Conservation (phyloP, 257 asterid genomes). For the Solanum microdontum region DNA sequence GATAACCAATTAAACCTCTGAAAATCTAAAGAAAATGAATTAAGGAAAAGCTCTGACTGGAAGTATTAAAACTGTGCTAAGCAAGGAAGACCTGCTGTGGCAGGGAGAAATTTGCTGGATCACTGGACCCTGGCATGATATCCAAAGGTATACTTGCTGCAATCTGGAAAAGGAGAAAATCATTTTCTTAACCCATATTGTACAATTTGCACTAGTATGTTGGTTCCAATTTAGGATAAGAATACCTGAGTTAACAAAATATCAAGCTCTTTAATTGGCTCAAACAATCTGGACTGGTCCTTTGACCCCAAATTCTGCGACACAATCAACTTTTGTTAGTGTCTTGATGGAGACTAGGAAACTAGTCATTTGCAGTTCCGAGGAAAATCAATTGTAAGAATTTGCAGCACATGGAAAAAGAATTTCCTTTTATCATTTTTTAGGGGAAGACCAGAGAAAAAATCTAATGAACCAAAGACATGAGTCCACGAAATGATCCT, state of each 20-base stretch:
- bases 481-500: not conserved
- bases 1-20: not conserved
- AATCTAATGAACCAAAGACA: not conserved
- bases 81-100: constrained; percentile 71
- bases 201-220: constrained; percentile 1
- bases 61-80: not conserved
- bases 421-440: not conserved
- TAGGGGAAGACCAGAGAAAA: not conserved
- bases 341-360: not conserved
- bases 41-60: not conserved
- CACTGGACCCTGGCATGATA: constrained; percentile 82
- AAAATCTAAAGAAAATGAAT: not conserved
- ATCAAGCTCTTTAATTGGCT: constrained; percentile 88
- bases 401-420: not conserved
- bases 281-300: constrained; percentile 69
- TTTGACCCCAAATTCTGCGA: constrained; percentile 65
- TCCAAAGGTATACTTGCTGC: constrained; percentile 72
- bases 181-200: not conserved
- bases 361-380: not conserved
- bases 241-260: constrained; percentile 78
- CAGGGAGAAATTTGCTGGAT: constrained; percentile 83
- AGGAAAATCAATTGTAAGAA: not conserved
- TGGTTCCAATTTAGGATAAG: not conserved
- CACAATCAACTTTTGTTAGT: constrained; percentile 1
- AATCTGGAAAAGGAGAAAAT: constrained; percentile 34